Evolutionary conservation across 441 rosid species (phyloP).

Genomic region (Macaranga tanarius): DNA sequence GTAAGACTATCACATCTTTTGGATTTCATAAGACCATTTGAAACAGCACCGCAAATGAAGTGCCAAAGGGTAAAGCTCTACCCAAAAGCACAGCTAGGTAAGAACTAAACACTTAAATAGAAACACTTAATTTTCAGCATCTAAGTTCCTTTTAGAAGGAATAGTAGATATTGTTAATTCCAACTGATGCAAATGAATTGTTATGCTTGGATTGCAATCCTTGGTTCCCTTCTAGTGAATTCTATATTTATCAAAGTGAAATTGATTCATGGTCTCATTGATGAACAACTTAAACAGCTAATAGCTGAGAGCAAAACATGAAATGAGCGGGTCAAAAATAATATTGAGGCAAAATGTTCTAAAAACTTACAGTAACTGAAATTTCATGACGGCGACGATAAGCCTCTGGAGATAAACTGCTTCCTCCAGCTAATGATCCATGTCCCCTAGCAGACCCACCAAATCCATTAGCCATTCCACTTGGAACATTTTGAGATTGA

Average conservation of each 20-base stretch:
- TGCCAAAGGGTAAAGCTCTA: background rate
- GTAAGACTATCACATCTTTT: background rate
- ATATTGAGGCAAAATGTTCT: background rate
- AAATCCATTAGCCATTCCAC: slow-evolving; percentile 43
- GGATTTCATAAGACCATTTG: background rate
- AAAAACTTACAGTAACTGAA: slow-evolving; percentile 64
- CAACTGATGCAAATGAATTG: background rate
- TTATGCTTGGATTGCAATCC: background rate
- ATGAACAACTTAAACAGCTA: background rate
- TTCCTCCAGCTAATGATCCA: slow-evolving; percentile 45
- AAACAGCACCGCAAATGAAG: background rate
- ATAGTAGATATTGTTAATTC: background rate
- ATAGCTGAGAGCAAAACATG: background rate
- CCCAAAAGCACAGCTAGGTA: background rate
- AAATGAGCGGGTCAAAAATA: background rate
- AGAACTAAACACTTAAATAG: background rate
- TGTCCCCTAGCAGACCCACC: slow-evolving; percentile 47
- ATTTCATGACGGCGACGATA: slow-evolving; percentile 86
- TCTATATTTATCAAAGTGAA: background rate
- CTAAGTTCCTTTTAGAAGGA: background rate
- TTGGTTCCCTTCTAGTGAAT: background rate
- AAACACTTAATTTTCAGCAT: background rate
- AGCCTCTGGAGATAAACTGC: slow-evolving; percentile 57
- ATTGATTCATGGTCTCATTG: background rate
- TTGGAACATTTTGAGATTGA: slow-evolving; percentile 45